Evolutionary conservation across 2,329 filamentous ascomycete genomes (phyloP).

Genomic region (Rhynchosporium graminicola): DNA sequence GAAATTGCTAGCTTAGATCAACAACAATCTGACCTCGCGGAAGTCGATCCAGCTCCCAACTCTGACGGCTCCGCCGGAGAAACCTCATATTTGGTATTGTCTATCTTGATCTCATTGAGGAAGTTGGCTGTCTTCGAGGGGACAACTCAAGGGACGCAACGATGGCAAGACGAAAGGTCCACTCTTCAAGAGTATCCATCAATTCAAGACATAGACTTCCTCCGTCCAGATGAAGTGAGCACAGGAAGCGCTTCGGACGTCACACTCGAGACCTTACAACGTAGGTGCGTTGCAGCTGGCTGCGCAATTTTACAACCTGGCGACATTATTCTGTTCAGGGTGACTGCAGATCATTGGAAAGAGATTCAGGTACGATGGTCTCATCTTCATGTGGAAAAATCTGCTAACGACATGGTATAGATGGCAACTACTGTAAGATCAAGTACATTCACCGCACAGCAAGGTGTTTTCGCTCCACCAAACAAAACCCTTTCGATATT

Average conservation of each 20-base stretch:
- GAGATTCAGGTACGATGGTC: not conserved
- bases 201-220: not conserved
- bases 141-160: not conserved
- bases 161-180: not conserved
- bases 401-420: not conserved
- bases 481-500: not conserved
- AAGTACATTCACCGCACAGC: not conserved
- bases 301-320: not conserved
- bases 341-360: not conserved
- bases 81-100: not conserved
- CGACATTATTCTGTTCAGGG: not conserved
- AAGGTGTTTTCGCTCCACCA: not conserved
- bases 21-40: not conserved
- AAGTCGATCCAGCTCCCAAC: not conserved
- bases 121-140: not conserved
- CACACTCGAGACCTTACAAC: not conserved
- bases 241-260: not conserved
- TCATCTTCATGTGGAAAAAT: not conserved
- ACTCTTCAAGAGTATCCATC: slow-evolving; percentile 1
- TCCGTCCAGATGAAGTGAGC: not conserved
- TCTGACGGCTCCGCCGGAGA: not conserved
- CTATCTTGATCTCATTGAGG: not conserved
- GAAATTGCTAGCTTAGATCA: not conserved
- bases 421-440: not conserved
- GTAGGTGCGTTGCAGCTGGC: not conserved